Evolutionary conservation across 208 protist genomes (phyloP), one percentile per base, ranked within the genome.

Genomic region (Trypanosomatidae sp.): DNA sequence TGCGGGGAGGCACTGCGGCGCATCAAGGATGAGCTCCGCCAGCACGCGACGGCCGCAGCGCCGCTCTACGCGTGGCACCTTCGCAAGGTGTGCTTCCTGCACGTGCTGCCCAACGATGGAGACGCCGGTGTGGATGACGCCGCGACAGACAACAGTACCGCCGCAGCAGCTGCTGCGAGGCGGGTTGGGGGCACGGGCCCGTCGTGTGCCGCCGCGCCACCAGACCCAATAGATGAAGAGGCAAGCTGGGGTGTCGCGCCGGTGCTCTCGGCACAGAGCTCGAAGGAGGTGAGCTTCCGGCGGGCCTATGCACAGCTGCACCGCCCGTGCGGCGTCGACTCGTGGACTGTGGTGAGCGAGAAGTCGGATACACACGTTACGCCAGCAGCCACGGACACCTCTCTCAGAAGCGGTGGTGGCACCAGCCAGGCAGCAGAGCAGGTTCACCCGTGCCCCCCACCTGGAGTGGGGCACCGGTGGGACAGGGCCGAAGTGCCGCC

Each of bases 31-130:
- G 74, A 66, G 17, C 79, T 66, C 66, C 68, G 33, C 17, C 56
- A 59, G 22, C 17, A 82, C 19, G 15, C 74, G n/a, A n/a, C 58
- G 12, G 71, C 44, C 17, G 44, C 70, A 0, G 66, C 80, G 39
- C n/a, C n/a, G 46, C 72, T 93, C 19, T 69, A 78, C 44, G 66
- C 69, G 15, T 91, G 88, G 88, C 86, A 84, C 76, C 41, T 93
- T 28, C 77, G 74, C 22, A 76, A 81, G 17, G 71, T 93, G 3
- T 85, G 84, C 15, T 87, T 83, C 36, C 78, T 89, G 8, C 73
- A 83, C 39, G 53, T 66, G 0, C 62, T 79, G 50, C 79, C 69
- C n/a, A 75, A 81, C 55, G 76, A 80, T n/a, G 30, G 30, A 15
- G 64, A 66, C 25, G 66, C 9, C 19, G 41, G 56, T 30, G 43